Conservation (phyloP, 2,329 filamentous ascomycete genomes). For the Orbilia quercus region DNA sequence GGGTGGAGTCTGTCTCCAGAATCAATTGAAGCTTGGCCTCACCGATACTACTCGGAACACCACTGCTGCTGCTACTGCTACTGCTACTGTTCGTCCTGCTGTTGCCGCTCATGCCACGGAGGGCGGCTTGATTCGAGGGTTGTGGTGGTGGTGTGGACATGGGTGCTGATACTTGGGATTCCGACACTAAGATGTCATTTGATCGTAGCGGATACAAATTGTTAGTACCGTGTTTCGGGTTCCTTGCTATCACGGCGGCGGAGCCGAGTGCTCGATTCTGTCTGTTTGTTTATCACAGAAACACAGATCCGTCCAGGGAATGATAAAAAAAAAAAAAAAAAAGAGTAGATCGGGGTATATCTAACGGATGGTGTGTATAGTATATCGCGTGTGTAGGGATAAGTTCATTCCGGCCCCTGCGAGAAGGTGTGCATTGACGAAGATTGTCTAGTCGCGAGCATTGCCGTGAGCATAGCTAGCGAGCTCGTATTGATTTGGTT, state of each 20-base stretch:
- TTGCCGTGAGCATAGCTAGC: too few species aligned
- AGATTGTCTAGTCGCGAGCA: constrained; percentile 23
- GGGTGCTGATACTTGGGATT: not conserved
- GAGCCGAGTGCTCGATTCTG: not conserved
- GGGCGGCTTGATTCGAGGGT: constrained; percentile 22
- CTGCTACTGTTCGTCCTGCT: constrained; percentile 16
- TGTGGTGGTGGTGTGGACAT: constrained; percentile 23
- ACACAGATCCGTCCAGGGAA: constrained; percentile 11
- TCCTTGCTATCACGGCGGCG: not conserved
- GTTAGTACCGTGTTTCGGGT: not conserved
- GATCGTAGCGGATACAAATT: not conserved
- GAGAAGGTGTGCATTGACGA: constrained; percentile 17
- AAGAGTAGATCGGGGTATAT: constrained; percentile 2
- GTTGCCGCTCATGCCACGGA: constrained; percentile 14
- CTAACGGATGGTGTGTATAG: not conserved
- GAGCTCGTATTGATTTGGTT: constrained; percentile 38
- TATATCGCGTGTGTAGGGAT: constrained; percentile 11
- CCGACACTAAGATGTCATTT: too few species aligned
- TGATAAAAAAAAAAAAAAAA: too few species aligned
- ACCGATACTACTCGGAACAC: constrained; percentile 9
- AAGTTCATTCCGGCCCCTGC: constrained; percentile 13
- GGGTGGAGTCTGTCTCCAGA: constrained; percentile 46
- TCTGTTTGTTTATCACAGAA: constrained; percentile 16
- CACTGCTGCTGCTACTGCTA: constrained; percentile 30
- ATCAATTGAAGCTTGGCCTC: constrained; percentile 47